phyloP scores from a whole-genome alignment of 2,329 filamentous ascomycete genomes.

The Xylariaceae sp. region DNA sequence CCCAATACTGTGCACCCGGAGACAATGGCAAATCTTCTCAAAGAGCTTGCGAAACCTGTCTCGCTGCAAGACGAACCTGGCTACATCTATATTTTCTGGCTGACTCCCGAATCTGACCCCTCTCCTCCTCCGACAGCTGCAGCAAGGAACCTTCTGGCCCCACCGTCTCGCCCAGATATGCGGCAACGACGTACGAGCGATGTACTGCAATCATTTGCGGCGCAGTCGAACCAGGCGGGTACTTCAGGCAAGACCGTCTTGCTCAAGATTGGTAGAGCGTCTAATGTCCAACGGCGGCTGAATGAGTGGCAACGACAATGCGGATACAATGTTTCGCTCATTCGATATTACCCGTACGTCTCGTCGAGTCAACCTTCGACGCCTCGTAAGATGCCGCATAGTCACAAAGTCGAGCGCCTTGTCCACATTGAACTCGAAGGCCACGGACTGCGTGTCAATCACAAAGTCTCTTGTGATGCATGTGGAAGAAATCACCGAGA shows the following conservation, averaged over 20 bases:
- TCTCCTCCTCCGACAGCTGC: conserved; percentile 56
- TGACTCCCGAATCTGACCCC: conserved; percentile 65
- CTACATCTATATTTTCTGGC: conserved; percentile 99
- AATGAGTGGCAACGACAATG: conserved; percentile 95
- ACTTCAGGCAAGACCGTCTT: conserved; percentile 58
- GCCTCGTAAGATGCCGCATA: conserved; percentile 75
- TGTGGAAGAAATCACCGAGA: conserved; percentile 87
- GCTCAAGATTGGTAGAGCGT: conserved; percentile 64
- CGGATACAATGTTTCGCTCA: conserved; percentile 80
- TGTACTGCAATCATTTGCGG: conserved; percentile 51
- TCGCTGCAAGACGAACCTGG: conserved; percentile 75
- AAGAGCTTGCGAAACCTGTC: conserved; percentile 74
- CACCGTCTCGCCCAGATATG: conserved; percentile 41
- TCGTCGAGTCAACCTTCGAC: conserved; percentile 40
- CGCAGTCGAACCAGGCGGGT: conserved; percentile 22
- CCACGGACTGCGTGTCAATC: conserved; percentile 51
- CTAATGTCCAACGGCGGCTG: conserved; percentile 86
- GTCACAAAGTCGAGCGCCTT: conserved; percentile 82
- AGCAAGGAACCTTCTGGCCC: conserved; percentile 57
- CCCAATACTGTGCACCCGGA: conserved; percentile 64
- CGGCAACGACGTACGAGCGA: conserved; percentile 52
- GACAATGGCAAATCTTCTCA: conserved; percentile 66
- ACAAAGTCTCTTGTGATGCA: conserved; percentile 61
- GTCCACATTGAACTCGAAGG: conserved; percentile 84
- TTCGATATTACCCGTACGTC: conserved; percentile 88